phyloP scores from a whole-genome alignment of 169 alveolate genomes.

The Neospora caninum region DNA sequence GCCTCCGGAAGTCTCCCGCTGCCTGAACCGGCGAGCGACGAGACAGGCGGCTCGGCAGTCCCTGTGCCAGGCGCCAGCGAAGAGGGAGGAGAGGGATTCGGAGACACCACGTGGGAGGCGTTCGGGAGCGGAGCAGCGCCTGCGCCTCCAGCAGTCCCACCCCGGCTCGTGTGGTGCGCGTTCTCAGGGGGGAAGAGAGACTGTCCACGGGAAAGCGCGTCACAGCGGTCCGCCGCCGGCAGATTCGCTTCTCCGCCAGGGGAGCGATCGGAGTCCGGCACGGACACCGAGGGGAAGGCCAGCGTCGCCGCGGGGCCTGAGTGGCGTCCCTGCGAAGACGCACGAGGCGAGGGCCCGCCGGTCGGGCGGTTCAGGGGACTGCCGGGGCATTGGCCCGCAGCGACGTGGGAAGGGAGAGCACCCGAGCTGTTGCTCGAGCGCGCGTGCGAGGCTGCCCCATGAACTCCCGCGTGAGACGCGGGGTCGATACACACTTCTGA shows the following conservation, averaged over 20 bases:
- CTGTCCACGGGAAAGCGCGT: background rate
- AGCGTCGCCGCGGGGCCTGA: background rate
- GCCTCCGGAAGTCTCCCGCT: background rate
- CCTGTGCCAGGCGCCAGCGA: background rate
- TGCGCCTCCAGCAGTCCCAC: background rate
- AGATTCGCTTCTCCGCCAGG: background rate
- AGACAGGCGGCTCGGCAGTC: background rate
- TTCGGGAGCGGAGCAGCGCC: background rate
- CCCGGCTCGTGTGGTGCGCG: background rate
- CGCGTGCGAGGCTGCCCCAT: background rate
- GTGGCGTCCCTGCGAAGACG: background rate
- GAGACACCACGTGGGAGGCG: slow-evolving; percentile 9
- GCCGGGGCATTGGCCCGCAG: background rate
- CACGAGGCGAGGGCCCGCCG: background rate
- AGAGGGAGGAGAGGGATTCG: background rate
- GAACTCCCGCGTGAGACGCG: background rate
- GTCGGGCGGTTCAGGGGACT: background rate
- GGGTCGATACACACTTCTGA: background rate
- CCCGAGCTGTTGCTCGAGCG: background rate
- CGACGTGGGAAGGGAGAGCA: background rate
- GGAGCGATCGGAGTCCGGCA: background rate
- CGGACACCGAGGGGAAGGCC: background rate
- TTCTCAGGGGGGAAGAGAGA: slow-evolving; percentile 1
- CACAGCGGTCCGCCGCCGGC: background rate
- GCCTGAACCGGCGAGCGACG: background rate